Evolutionary conservation across 2,329 filamentous ascomycete species (phyloP), one percentile per base, ranked within the genome.

Genomic region (Dichotomopilus funicola): DNA sequence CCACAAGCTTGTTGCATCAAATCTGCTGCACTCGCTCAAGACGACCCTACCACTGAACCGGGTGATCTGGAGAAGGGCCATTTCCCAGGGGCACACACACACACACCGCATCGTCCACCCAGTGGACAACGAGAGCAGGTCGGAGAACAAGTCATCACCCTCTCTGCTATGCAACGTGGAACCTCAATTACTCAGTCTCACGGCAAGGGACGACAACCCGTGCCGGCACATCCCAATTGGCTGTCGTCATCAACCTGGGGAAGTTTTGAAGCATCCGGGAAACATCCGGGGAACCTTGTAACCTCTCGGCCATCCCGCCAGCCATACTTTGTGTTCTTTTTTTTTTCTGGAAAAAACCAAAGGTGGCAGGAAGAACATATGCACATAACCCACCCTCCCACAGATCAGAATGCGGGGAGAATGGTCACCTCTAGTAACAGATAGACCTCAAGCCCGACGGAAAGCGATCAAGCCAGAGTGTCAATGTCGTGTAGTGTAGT

Each of bases 201-300:
- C 19, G 19, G 19, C 19, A 27, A 27, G 19, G 19, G 19, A 27
- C 19, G 19, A 27, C 31, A 53, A 9, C 48, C 41, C 40, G 33
- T 13, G 47, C 42, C 53, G 45, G 41, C 33, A 49, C 6, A 41
- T 54, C 33, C 11, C 47, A 36, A 58, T 58, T 58, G 56, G 58
- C 12, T 40, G 51, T 37, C 19, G 53, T 47, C 38, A 41, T 53
- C 13, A 33, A 45, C 13, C 52, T 43, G 52, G 57, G 57, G 19
- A 9, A 49, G 59, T 61, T 36, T 44, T 47, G 54, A 59, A 61
- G 38, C 11, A 54, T 61, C 57, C 59, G 49, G 57, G 51, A 44
- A 59, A 59, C 57, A 59, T 57, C 59, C 52, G 50, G 49, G 50
- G 56, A 55, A 38, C 34, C 41, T 53, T 13, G 11, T 7, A 27